Conservation (phyloP, 139 green algal species). For the Axilococcus clingmanii region DNA sequence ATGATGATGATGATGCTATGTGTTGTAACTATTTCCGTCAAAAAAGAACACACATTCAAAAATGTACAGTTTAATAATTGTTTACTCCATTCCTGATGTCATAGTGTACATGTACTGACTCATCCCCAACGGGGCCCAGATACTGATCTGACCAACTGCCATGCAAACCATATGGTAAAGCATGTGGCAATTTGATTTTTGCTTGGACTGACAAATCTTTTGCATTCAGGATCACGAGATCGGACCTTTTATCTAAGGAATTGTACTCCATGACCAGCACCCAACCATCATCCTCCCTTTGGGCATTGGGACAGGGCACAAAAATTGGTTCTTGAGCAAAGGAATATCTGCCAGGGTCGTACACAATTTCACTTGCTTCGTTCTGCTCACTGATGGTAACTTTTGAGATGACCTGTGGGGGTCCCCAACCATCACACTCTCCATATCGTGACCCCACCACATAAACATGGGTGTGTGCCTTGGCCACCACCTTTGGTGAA, state of each 20-base stretch:
- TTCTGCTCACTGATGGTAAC: constrained; percentile 8
- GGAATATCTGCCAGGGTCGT: constrained; percentile 5
- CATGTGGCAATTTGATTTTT: constrained; percentile 20
- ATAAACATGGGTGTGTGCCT: constrained; percentile 9
- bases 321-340: constrained; percentile 38
- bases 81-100: constrained; percentile 9
- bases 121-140: constrained; percentile 2
- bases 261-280: constrained; percentile 33
- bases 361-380: constrained; percentile 10
- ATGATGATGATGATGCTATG: too few species aligned
- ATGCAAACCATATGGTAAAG: constrained; percentile 22
- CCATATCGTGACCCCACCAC: constrained; percentile 4
- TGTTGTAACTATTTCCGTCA: too few species aligned
- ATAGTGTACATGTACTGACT: neutral
- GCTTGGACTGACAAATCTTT: constrained; percentile 11
- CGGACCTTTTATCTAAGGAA: neutral
- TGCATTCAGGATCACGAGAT: constrained; percentile 37
- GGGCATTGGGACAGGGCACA: constrained; percentile 16
- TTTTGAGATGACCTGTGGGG: constrained; percentile 25
- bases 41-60: too few species aligned
- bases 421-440: constrained; percentile 5
- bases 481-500: constrained; percentile 2
- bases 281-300: constrained; percentile 43
- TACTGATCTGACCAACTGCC: constrained; percentile 14
- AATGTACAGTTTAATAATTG: constrained; percentile 8